Conservation (phyloP, 345 rosid species). For the Populus tremula region DNA sequence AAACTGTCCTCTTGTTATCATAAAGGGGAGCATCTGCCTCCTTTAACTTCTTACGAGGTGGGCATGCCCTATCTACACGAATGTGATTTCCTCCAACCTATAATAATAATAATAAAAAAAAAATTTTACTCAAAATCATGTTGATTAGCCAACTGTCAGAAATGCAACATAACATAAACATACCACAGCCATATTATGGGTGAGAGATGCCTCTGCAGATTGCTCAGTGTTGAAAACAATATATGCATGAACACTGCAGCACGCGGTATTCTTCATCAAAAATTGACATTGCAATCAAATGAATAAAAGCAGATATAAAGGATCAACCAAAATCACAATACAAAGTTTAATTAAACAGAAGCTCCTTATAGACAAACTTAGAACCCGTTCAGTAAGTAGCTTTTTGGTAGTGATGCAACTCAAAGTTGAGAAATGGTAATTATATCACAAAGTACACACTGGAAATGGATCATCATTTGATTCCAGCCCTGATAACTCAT, state of each 20-base stretch:
- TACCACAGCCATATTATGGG: conserved; percentile 93
- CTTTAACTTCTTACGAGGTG: conserved; percentile 88
- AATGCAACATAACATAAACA: conserved; percentile 54
- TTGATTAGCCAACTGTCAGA: neutral
- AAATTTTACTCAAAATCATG: neutral
- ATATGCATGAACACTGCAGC: conserved; percentile 86
- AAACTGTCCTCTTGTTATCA: conserved; percentile 79
- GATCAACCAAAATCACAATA: neutral
- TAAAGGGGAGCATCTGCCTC: conserved; percentile 55
- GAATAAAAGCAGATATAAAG: neutral
- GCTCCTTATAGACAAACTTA: neutral
- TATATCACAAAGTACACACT: neutral
- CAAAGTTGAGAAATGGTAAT: neutral
- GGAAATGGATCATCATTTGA: neutral
- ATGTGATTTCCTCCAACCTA: conserved; percentile 87
- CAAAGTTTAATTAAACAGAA: neutral
- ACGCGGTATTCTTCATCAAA: conserved; percentile 13
- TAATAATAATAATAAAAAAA: neutral
- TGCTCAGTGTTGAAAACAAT: conserved; percentile 78
- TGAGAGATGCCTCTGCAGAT: conserved; percentile 76
- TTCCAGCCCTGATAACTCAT: too few species aligned
- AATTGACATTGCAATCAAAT: neutral
- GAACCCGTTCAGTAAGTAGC: neutral
- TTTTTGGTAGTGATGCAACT: neutral
- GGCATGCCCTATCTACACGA: conserved; percentile 95